phyloP scores from a whole-genome alignment of 306 rosid genomes.

The Vigna unguiculata region DNA sequence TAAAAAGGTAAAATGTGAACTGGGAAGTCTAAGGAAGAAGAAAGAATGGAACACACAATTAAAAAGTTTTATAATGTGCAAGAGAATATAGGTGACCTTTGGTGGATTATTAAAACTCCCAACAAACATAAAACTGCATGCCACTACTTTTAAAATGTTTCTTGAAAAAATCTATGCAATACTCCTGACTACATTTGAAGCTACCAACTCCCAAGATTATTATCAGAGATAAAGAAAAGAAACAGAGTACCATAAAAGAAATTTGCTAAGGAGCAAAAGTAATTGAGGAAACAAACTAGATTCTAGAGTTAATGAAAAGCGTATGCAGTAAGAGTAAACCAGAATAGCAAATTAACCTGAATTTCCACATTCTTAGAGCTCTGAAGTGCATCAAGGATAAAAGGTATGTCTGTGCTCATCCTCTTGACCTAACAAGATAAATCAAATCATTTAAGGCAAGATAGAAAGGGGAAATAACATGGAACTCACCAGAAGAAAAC shows the following conservation, averaged over 20 bases:
- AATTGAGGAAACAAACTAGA: conserved; percentile 22
- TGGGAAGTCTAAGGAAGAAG: background rate
- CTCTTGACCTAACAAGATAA: conserved; percentile 59
- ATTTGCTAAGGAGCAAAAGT: background rate
- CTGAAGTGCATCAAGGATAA: conserved; percentile 84
- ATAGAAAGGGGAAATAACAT: conserved; percentile 34
- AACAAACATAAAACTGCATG: background rate
- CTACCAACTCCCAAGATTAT: conserved; percentile 20
- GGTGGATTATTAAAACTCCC: conserved; percentile 3
- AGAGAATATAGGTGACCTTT: background rate
- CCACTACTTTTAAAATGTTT: background rate
- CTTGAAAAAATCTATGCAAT: background rate
- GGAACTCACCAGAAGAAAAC: conserved; percentile 25
- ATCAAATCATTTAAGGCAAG: conserved; percentile 10
- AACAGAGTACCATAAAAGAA: background rate
- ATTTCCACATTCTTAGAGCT: conserved; percentile 78
- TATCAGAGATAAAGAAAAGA: conserved; percentile 4
- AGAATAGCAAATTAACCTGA: conserved; percentile 63
- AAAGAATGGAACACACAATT: background rate
- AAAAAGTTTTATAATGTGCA: background rate
- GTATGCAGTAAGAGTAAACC: conserved; percentile 19
- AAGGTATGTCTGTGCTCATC: conserved; percentile 79
- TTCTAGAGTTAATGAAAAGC: conserved; percentile 15
- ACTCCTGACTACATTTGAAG: background rate
- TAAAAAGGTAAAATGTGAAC: background rate